Conservation (phyloP, 2,329 filamentous ascomycete genomes). For the Aspergillus phoenicis region DNA sequence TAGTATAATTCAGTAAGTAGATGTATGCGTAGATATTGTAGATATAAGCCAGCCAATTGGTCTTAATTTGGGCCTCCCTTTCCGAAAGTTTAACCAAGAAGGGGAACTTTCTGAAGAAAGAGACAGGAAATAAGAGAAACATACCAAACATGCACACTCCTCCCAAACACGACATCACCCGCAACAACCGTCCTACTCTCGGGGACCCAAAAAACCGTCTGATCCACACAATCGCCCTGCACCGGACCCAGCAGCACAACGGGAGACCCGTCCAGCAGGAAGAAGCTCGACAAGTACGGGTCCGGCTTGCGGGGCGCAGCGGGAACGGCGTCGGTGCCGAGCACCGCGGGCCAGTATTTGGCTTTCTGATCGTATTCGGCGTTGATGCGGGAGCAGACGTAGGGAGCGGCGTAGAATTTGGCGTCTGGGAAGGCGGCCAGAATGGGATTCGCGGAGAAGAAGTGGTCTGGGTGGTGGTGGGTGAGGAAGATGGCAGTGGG, state of each 20-base stretch:
- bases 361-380: conserved; percentile 39
- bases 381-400: conserved; percentile 36
- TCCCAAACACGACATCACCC: conserved; percentile 34
- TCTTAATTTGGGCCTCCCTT: too few relatives aligned
- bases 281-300: conserved; percentile 31
- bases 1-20: background rate
- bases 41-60: too few relatives aligned
- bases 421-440: conserved; percentile 31
- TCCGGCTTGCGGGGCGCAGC: conserved; percentile 29
- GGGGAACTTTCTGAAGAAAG: too few relatives aligned
- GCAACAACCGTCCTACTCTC: conserved; percentile 29
- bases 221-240: conserved; percentile 36
- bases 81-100: too few relatives aligned
- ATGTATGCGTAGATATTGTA: too few relatives aligned
- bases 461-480: conserved; percentile 41
- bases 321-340: conserved; percentile 34
- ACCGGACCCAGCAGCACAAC: conserved; percentile 34
- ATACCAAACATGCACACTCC: conserved; percentile 37
- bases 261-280: conserved; percentile 31
- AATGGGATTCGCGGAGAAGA: conserved; percentile 35
- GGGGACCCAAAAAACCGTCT: conserved; percentile 36
- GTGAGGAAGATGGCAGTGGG: conserved; percentile 38
- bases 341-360: conserved; percentile 32
- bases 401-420: conserved; percentile 26
- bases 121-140: background rate